These are phyloP conservation scores for Blastocystis sp. DNA, from an alignment of 352 stramenopile species.

Conservation along the genomic window DNA sequence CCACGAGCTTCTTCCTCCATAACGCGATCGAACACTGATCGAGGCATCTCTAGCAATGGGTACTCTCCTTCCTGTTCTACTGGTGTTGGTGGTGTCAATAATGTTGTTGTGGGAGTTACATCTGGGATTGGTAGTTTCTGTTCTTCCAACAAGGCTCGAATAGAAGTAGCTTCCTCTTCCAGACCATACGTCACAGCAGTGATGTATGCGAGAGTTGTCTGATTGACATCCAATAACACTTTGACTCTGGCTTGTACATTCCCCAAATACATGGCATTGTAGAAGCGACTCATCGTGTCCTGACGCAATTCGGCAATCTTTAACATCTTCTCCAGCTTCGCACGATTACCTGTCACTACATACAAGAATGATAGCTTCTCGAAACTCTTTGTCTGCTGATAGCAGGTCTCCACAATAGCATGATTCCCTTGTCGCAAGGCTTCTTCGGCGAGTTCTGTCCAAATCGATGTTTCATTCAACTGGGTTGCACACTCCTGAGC, in stretches of 20 bases:
- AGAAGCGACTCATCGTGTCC: conserved; percentile 96
- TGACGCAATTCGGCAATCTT: conserved; percentile 96
- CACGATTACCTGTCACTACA: conserved; percentile 93
- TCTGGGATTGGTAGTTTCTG: conserved; percentile 75
- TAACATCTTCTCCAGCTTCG: conserved; percentile 98
- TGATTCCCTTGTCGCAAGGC: conserved; percentile 96
- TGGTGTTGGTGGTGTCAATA: conserved; percentile 69
- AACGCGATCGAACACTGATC: conserved; percentile 77
- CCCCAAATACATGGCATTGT: conserved; percentile 95
- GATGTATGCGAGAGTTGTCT: conserved; percentile 91
- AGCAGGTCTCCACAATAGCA: conserved; percentile 97
- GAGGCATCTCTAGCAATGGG: conserved; percentile 88
- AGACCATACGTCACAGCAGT: conserved; percentile 91
- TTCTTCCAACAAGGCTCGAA: conserved; percentile 80
- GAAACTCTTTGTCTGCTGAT: conserved; percentile 98
- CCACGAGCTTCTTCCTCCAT: conserved; percentile 69
- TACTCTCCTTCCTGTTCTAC: conserved; percentile 84
- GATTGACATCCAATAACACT: conserved; percentile 90
- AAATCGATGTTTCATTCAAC: conserved; percentile 89
- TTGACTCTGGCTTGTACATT: conserved; percentile 89
- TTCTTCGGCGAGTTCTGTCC: conserved; percentile 92
- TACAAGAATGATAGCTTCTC: conserved; percentile 98
- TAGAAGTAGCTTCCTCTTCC: conserved; percentile 83
- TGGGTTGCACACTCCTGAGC: conserved; percentile 72
- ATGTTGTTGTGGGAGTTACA: conserved; percentile 70